Evolutionary conservation across 768 basidiomycete species (phyloP), one percentile per base, ranked within the genome.

Genomic region (Tephrocybe sp.): DNA sequence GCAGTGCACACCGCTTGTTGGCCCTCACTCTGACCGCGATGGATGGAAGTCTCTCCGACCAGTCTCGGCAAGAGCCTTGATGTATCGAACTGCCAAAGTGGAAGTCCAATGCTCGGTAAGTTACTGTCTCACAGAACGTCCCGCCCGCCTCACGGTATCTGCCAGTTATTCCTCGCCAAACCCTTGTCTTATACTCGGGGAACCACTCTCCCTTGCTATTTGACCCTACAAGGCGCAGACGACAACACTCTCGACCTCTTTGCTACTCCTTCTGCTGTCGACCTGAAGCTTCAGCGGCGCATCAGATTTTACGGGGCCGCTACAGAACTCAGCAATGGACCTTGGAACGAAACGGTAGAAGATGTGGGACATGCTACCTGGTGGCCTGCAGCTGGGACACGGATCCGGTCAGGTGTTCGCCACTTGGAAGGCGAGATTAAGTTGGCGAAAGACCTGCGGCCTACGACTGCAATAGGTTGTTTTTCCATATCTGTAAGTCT

Each of bases 341-440:
- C 74, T 20, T 77, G 75, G 73, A 72, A 72, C 45, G 78, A 80
- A 48, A 64, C 63, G 15, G 67, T 73, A 28, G 74, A 76, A 46
- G 75, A 77, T 40, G 64, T 77, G 53, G 70, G 69, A 7, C 58
- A 65, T 20, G 79, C 78, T 24, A 68, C 68, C 5, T 79, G 76
- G 76, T 80, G 80, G 79, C 72, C 76, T 7, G 71, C 73, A 2
- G 54, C 64, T 9, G 66, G 68, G 12, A 57, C 58, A 30, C 52
- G 62, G 4, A 66, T 58, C 45, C 63, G 65, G 26, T 50, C 68
- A 3, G 63, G 65, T 26, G 65, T 63, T 21, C 75, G 79, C 17
- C 66, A 72, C 50, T 65, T 81, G 23, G 77, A 80, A 56, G 80
- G 80, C 5, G 80, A 82, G 61, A 78, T 82, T 37, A 70, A 67